Evolutionary conservation across 371 early-diverging fungal species (phyloP).

Genomic region (Apophysomyces ossiformis): DNA sequence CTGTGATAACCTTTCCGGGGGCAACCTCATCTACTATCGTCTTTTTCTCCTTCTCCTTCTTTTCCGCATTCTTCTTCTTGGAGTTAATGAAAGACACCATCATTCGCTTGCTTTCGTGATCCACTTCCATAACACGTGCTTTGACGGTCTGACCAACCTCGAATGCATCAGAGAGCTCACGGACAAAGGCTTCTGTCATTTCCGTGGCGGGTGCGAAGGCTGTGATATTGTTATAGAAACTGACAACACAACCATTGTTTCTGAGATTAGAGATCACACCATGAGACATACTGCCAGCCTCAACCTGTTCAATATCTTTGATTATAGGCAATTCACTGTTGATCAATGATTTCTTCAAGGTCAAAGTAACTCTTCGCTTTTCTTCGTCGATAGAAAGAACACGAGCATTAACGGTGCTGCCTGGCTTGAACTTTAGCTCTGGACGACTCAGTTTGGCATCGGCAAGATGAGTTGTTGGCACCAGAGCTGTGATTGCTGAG

Average conservation of each 20-base stretch:
- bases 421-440: constrained; percentile 79
- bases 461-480: constrained; percentile 74
- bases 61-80: constrained; percentile 35
- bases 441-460: constrained; percentile 78
- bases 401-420: constrained; percentile 68
- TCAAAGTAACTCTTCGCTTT: constrained; percentile 66
- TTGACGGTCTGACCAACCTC: constrained; percentile 81
- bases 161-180: constrained; percentile 55
- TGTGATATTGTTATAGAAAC: constrained; percentile 75
- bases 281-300: constrained; percentile 63
- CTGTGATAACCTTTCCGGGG: constrained; percentile 61
- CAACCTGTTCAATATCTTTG: constrained; percentile 55
- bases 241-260: constrained; percentile 72
- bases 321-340: constrained; percentile 72
- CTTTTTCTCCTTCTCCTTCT: constrained; percentile 28
- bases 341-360: constrained; percentile 82
- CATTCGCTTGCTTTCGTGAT: constrained; percentile 46
- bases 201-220: constrained; percentile 75
- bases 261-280: constrained; percentile 70
- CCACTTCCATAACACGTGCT: constrained; percentile 69
- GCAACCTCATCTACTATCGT: constrained; percentile 58
- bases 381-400: constrained; percentile 67
- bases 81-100: constrained; percentile 42
- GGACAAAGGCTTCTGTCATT: constrained; percentile 55
- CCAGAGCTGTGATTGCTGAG: constrained; percentile 70